These are phyloP conservation scores for Aspergillus texensis DNA, from an alignment of 2,329 filamentous ascomycete species.

Conservation along the genomic window DNA sequence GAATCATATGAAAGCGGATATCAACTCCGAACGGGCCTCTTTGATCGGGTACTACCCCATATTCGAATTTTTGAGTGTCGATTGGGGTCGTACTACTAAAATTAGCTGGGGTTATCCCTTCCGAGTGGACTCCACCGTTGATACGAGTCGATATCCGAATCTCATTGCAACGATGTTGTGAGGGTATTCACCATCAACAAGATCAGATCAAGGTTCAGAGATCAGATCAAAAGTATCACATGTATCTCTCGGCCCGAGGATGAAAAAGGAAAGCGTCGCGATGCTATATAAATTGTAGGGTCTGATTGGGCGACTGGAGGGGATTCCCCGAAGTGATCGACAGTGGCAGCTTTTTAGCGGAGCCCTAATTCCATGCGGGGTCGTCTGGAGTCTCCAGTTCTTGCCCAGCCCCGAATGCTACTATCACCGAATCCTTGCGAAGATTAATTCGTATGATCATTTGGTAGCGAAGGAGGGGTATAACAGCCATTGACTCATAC, in stretches of 20 bases:
- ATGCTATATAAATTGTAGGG: constrained; percentile 5
- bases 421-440: neutral
- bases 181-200: neutral
- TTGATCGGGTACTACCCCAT: neutral
- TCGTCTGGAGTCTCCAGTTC: constrained; percentile 6
- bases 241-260: constrained; percentile 15
- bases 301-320: neutral
- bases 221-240: constrained; percentile 17
- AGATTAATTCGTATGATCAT: neutral
- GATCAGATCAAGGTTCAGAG: neutral
- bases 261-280: neutral
- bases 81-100: neutral
- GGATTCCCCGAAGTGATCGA: constrained; percentile 9
- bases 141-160: neutral
- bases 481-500: neutral
- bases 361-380: constrained; percentile 11
- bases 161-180: neutral
- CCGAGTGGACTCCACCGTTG: neutral
- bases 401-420: neutral
- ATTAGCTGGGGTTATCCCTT: neutral
- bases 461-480: neutral
- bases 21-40: neutral
- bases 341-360: constrained; percentile 1
- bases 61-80: neutral
- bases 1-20: constrained; percentile 1